Conservation (phyloP, 148 eudicot genomes). For the Amaranthus cruentus region DNA sequence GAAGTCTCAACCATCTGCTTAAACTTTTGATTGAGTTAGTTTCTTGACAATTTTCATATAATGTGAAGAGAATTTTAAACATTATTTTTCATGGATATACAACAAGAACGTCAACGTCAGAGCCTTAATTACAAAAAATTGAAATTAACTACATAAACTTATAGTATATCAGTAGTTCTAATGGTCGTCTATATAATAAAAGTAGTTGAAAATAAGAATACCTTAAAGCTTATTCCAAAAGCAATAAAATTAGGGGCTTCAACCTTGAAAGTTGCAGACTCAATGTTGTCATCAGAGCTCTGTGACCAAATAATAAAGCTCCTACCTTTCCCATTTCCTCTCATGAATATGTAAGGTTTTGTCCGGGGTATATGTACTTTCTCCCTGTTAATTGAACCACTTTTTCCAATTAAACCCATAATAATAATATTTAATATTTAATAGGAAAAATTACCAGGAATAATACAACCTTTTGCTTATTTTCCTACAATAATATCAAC, state of each 20-base stretch:
- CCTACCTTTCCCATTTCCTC: slow-evolving; percentile 69
- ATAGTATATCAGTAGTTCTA: not conserved
- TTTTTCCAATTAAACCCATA: not conserved
- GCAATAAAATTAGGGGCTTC: slow-evolving; percentile 71
- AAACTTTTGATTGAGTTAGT: too few relatives aligned
- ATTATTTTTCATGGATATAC: too few relatives aligned
- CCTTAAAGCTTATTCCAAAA: slow-evolving; percentile 84
- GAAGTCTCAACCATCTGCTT: too few relatives aligned
- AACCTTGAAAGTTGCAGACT: slow-evolving; percentile 73
- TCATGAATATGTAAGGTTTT: slow-evolving; percentile 67
- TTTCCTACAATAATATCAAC: too few relatives aligned
- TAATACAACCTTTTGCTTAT: too few relatives aligned
- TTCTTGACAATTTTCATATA: too few relatives aligned
- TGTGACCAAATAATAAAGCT: slow-evolving; percentile 57
- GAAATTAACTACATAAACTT: too few relatives aligned
- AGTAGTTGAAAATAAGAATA: not conserved
- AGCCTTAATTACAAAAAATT: too few relatives aligned
- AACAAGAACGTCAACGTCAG: too few relatives aligned
- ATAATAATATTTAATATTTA: not conserved
- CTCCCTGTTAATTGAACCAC: slow-evolving; percentile 40
- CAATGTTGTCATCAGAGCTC: slow-evolving; percentile 44
- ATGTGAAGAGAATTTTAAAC: too few relatives aligned
- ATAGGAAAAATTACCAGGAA: too few relatives aligned
- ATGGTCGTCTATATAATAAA: not conserved
- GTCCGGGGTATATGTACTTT: slow-evolving; percentile 57